Evolutionary conservation across 306 rosid species (phyloP).

Genomic region (Cucumis hystrix): DNA sequence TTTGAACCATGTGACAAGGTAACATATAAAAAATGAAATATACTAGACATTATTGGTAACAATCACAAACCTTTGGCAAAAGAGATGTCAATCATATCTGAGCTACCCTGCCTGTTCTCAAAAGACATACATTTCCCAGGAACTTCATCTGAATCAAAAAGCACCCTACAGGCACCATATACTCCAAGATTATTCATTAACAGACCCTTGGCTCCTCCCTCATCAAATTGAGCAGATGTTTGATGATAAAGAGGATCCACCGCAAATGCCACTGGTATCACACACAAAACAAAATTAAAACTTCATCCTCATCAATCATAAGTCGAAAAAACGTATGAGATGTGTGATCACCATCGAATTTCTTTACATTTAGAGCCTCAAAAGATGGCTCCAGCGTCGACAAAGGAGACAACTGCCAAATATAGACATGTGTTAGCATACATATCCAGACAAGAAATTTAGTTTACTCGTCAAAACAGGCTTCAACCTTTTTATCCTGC

Average conservation of each 20-base stretch:
- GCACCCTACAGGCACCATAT: constrained; percentile 74
- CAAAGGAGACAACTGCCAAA: constrained; percentile 81
- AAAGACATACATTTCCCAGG: constrained; percentile 49
- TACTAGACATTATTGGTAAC: constrained; percentile 4
- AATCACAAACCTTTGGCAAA: constrained; percentile 65
- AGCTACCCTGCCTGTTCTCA: constrained; percentile 36
- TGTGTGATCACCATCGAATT: constrained; percentile 72
- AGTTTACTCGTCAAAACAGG: constrained; percentile 1
- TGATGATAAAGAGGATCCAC: constrained; percentile 96
- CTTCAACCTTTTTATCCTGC: constrained; percentile 50
- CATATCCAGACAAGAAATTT: constrained; percentile 5
- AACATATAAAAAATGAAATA: constrained; percentile 10
- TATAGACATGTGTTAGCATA: constrained; percentile 18
- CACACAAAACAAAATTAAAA: constrained; percentile 18
- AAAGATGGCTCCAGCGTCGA: constrained; percentile 87
- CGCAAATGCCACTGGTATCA: constrained; percentile 73
- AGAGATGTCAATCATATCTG: constrained; percentile 66
- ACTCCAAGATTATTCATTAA: constrained; percentile 87
- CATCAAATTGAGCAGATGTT: constrained; percentile 91
- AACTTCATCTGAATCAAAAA: constrained; percentile 80
- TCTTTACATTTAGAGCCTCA: constrained; percentile 79
- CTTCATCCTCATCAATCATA: constrained; percentile 11
- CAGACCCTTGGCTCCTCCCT: constrained; percentile 98
- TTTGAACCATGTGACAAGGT: neutral
- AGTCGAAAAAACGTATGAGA: constrained; percentile 11